phyloP scores from a whole-genome alignment of 2,329 filamentous ascomycete genomes.

The Cercospora sesami region DNA sequence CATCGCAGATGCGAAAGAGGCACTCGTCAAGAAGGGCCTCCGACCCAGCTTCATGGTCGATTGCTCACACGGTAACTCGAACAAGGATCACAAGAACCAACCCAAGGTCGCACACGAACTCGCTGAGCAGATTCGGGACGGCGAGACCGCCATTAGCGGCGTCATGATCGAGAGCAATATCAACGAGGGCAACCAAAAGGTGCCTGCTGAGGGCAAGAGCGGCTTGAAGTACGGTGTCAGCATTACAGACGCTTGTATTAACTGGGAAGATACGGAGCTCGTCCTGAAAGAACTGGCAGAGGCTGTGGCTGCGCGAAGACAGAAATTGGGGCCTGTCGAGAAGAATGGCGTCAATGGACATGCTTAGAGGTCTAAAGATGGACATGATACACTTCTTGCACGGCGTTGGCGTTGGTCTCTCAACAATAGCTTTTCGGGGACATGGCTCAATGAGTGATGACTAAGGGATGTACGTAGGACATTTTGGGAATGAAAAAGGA shows the following conservation, averaged over 20 bases:
- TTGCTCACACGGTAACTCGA: constrained; percentile 86
- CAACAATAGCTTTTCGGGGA: neutral
- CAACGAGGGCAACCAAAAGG: constrained; percentile 89
- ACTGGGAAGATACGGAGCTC: constrained; percentile 83
- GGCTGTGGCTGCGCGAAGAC: constrained; percentile 73
- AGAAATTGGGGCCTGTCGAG: constrained; percentile 43
- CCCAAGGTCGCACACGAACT: constrained; percentile 83
- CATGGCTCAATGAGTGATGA: neutral
- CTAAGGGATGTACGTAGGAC: neutral
- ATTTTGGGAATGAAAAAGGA: neutral
- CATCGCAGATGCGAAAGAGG: constrained; percentile 78
- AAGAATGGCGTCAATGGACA: constrained; percentile 30
- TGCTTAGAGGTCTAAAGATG: constrained; percentile 10
- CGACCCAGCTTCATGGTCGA: constrained; percentile 85
- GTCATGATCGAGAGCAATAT: constrained; percentile 99
- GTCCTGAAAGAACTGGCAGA: constrained; percentile 76
- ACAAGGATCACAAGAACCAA: constrained; percentile 95
- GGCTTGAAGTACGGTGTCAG: constrained; percentile 91
- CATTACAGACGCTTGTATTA: constrained; percentile 96
- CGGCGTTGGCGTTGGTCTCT: neutral
- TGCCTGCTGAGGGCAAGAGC: constrained; percentile 78
- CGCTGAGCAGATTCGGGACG: constrained; percentile 79
- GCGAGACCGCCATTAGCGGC: constrained; percentile 87
- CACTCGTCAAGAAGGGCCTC: constrained; percentile 72
- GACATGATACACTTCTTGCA: neutral